A percentile compares a stretch with the other conserved stretches of the same genome.
Conservation (phyloP, 495 filamentous ascomycete species). For the Talaromyces adpressus region DNA sequence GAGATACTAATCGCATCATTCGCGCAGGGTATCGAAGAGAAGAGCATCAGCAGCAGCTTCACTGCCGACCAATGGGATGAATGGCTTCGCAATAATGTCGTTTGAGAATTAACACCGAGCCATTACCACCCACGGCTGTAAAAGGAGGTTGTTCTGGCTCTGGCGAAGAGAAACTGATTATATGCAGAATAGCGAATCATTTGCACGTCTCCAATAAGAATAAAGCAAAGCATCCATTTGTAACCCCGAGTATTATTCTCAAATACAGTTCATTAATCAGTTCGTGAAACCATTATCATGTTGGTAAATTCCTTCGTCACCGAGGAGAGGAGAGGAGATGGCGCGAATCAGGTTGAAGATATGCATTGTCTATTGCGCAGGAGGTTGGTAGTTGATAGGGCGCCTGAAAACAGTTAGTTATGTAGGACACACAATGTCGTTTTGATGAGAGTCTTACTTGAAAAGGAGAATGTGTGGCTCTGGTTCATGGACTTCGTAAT, state of each 20-base stretch:
- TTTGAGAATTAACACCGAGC: constrained; percentile 27
- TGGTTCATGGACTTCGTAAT: constrained; percentile 98
- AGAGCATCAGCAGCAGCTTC: constrained; percentile 71
- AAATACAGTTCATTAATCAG: not conserved
- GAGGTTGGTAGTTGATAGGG: constrained; percentile 79
- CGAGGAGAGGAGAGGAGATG: not conserved
- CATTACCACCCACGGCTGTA: not conserved
- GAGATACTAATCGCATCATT: constrained; percentile 17
- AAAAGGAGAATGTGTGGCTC: constrained; percentile 97
- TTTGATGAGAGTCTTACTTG: constrained; percentile 65
- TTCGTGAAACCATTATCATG: constrained; percentile 7
- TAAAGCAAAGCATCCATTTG: constrained; percentile 3
- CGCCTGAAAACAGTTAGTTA: constrained; percentile 46
- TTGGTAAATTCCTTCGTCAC: constrained; percentile 1
- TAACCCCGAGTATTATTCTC: constrained; percentile 3
- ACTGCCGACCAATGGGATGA: constrained; percentile 72
- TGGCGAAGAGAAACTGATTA: not conserved
- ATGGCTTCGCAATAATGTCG: constrained; percentile 74
- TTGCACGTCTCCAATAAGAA: not conserved
- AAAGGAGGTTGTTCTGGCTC: not conserved
- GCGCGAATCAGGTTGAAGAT: constrained; percentile 1
- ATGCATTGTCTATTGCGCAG: constrained; percentile 35
- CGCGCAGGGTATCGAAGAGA: constrained; percentile 63
- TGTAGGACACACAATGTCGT: not conserved
- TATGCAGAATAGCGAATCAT: constrained; percentile 4